Base-by-base conservation (phyloP, 805 yeast genomes). In the Metschnikowia picachoensis region DNA sequence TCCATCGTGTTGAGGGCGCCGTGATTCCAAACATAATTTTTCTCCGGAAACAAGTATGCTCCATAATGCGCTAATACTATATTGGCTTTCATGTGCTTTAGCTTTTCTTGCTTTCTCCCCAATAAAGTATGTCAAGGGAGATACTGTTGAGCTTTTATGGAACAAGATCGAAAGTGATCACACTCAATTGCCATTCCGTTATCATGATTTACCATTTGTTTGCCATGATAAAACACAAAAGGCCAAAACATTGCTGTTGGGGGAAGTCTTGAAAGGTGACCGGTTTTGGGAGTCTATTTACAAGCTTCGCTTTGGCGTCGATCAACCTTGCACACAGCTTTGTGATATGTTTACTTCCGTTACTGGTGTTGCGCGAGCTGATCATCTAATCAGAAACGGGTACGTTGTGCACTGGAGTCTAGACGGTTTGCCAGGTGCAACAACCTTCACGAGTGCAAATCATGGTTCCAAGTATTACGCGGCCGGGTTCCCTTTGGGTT, bases 371-470 rank as follows among this genome's bases (percentile, higher is more conserved):
- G 67, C 63, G 43, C 70, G 77, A 41, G 88, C 92, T 0, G 79
- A 72, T 48, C 73, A 77, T 27, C 67, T 89, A 49, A 80, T 89
- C 32, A 72, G 78, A 54, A 68, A 82, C 43, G 86, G 86, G 2
- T 89, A 89, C 57, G 83, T 83, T 43, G 90, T 79, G 12, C 91
- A 89, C 58, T 89, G 96, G 96, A 65, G 78, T 25, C 70, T 89
- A 13, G 96, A 90, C 66, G 87, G 83, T 17, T 67, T 89, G 30
- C 96, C 96, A 0, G 95, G 94, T 8, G 92, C 96, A 1, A 88
- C 96, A 0, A 85, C 95, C 0, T 85, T 83, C 53, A 78, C 83
- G 30, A 71, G 77, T 7, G 76, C 78, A 8, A 78, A 75, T 11
- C 76, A 76, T 39, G 72, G 77, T 15, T 77, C 79, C 52, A 82